Conservation (phyloP, 768 basidiomycete species). For the Mycena maculata region DNA sequence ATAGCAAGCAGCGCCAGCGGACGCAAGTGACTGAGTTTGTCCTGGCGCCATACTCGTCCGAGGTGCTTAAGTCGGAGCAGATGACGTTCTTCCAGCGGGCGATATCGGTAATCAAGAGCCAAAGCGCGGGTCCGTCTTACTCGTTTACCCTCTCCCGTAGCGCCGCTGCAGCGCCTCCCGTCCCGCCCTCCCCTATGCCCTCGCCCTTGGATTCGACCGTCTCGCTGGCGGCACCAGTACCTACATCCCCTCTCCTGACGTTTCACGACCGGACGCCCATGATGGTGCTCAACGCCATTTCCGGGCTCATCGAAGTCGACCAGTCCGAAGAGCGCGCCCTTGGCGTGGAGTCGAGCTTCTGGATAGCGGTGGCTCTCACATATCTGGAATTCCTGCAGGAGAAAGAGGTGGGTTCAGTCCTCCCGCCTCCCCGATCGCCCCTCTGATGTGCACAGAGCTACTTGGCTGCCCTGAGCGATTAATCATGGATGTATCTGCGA, state of each 20-base stretch:
- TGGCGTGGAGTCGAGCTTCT: constrained; percentile 82
- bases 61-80: constrained; percentile 46
- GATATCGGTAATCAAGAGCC: constrained; percentile 58
- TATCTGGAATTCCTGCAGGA: constrained; percentile 84
- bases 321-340: constrained; percentile 62
- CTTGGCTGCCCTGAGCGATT: constrained; percentile 62
- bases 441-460: constrained; percentile 57
- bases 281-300: constrained; percentile 65
- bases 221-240: constrained; percentile 34
- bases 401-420: constrained; percentile 68
- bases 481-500: constrained; percentile 9
- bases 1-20: neutral
- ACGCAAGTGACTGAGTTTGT: constrained; percentile 65
- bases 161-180: constrained; percentile 37
- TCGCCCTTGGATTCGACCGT: constrained; percentile 32
- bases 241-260: constrained; percentile 60
- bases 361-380: constrained; percentile 78
- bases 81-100: constrained; percentile 63
- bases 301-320: constrained; percentile 75
- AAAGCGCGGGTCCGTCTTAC: constrained; percentile 66
- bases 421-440: neutral
- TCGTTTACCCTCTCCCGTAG: constrained; percentile 71
- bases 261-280: constrained; percentile 82
- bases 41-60: constrained; percentile 56
- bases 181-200: constrained; percentile 10